A percentile compares a stretch with the other conserved stretches of the same genome.
These are phyloP conservation scores for Phaeosphaeria sp. DNA, from an alignment of 2,329 filamentous ascomycete genomes.

Conservation along the genomic window DNA sequence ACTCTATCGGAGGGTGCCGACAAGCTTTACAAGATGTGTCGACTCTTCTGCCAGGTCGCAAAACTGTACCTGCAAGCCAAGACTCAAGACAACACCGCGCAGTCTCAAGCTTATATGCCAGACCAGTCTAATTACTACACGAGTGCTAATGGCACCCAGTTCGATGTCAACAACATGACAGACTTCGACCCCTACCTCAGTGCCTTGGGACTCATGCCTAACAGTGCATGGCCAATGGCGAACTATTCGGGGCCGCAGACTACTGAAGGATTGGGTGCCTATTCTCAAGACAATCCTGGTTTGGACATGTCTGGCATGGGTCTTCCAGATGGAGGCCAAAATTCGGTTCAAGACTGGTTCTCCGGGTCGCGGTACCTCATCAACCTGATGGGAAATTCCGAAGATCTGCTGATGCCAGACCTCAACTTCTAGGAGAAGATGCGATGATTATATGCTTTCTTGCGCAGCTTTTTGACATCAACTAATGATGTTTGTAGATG, in stretches of 20 bases:
- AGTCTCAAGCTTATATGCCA: conserved; percentile 6
- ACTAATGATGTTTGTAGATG: neutral
- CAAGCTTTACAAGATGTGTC: conserved; percentile 68
- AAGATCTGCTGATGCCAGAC: conserved; percentile 56
- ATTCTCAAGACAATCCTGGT: conserved; percentile 7
- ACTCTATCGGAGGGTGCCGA: conserved; percentile 65
- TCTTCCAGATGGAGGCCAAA: conserved; percentile 40
- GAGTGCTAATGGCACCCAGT: conserved; percentile 13
- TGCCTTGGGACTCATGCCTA: conserved; percentile 67
- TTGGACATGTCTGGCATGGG: conserved; percentile 10
- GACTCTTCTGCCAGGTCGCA: conserved; percentile 68
- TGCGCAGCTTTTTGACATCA: neutral
- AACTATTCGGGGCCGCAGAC: conserved; percentile 11
- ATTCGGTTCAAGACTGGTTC: conserved; percentile 69
- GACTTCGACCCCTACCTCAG: conserved; percentile 70
- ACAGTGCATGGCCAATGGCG: conserved; percentile 32
- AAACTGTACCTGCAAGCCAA: conserved; percentile 69
- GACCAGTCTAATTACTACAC: conserved; percentile 20
- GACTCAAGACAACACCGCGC: conserved; percentile 45
- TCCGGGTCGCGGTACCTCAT: conserved; percentile 70
- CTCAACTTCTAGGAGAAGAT: neutral
- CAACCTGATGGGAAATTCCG: conserved; percentile 63
- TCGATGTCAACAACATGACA: conserved; percentile 36
- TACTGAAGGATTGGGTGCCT: conserved; percentile 11
- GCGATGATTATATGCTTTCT: neutral